Evolutionary conservation across 2,329 filamentous ascomycete species (phyloP).

Genomic region (Xylaria digitata): DNA sequence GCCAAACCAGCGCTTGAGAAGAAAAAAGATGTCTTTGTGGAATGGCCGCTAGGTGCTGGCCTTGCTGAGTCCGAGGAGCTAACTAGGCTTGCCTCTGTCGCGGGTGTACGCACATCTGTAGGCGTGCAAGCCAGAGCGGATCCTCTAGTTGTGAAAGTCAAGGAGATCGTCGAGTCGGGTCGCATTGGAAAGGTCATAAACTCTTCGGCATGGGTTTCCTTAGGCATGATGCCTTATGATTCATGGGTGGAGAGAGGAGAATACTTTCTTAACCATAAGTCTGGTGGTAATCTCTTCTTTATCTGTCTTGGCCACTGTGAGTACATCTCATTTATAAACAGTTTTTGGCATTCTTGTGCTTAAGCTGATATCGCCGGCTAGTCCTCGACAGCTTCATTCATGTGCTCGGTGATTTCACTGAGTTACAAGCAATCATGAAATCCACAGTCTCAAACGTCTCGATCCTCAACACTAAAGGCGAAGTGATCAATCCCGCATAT

Average conservation of each 20-base stretch:
- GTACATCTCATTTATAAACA: constrained; percentile 15
- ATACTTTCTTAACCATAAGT: constrained; percentile 36
- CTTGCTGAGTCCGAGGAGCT: constrained; percentile 57
- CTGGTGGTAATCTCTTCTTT: constrained; percentile 40
- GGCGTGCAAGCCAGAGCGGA: constrained; percentile 59
- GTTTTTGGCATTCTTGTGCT: neutral
- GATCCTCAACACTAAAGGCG: constrained; percentile 42
- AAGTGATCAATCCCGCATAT: constrained; percentile 41
- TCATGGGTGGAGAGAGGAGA: constrained; percentile 40
- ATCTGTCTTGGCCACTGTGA: constrained; percentile 50
- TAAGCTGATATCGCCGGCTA: constrained; percentile 30
- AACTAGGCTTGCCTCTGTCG: constrained; percentile 53
- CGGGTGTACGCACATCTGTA: constrained; percentile 57
- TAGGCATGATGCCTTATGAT: constrained; percentile 21
- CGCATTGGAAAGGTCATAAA: constrained; percentile 57
- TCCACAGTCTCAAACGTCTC: constrained; percentile 39
- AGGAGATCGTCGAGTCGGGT: constrained; percentile 55
- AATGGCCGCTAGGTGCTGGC: constrained; percentile 60
- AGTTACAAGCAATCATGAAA: constrained; percentile 46
- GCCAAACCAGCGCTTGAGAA: constrained; percentile 56
- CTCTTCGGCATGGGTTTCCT: constrained; percentile 44
- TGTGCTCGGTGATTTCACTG: constrained; percentile 50
- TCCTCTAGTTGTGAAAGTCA: constrained; percentile 55
- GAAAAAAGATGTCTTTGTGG: constrained; percentile 61
- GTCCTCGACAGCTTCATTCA: constrained; percentile 51